Conservation (phyloP, 2,329 filamentous ascomycete species). For the Colletotrichum tropicicola region DNA sequence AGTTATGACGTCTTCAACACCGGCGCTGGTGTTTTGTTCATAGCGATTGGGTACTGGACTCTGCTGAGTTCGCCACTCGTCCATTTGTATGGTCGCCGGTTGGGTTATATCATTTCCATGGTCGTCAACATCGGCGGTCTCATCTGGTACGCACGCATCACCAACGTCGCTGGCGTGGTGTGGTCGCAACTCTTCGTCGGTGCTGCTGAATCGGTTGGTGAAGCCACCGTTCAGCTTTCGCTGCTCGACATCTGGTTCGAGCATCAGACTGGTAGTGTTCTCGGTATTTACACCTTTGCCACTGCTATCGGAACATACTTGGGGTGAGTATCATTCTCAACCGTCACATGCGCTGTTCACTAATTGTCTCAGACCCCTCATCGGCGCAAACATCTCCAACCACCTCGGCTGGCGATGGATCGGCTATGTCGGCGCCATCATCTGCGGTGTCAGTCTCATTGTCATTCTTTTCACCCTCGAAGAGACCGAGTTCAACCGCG, state of each 20-base stretch:
- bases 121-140: conserved; percentile 57
- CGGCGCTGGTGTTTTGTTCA: conserved; percentile 64
- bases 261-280: conserved; percentile 62
- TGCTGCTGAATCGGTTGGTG: conserved; percentile 63
- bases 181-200: conserved; percentile 67
- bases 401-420: conserved; percentile 64
- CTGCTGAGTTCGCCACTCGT: conserved; percentile 61
- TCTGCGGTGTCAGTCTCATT: conserved; percentile 55
- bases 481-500: conserved; percentile 59
- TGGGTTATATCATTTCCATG: conserved; percentile 63
- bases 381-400: conserved; percentile 60
- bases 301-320: conserved; percentile 65
- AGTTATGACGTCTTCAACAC: conserved; percentile 62
- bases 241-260: conserved; percentile 66
- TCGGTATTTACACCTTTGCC: conserved; percentile 64
- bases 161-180: conserved; percentile 54
- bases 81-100: conserved; percentile 62
- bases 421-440: conserved; percentile 59
- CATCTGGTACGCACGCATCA: conserved; percentile 60
- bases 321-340: conserved; percentile 39
- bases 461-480: conserved; percentile 61
- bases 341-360: neutral
- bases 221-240: conserved; percentile 65
- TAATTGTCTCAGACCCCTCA: conserved; percentile 45
- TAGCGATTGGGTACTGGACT: conserved; percentile 65